These are phyloP conservation scores for Daldinia loculata DNA, from an alignment of 495 filamentous ascomycete species.

Conservation along the genomic window DNA sequence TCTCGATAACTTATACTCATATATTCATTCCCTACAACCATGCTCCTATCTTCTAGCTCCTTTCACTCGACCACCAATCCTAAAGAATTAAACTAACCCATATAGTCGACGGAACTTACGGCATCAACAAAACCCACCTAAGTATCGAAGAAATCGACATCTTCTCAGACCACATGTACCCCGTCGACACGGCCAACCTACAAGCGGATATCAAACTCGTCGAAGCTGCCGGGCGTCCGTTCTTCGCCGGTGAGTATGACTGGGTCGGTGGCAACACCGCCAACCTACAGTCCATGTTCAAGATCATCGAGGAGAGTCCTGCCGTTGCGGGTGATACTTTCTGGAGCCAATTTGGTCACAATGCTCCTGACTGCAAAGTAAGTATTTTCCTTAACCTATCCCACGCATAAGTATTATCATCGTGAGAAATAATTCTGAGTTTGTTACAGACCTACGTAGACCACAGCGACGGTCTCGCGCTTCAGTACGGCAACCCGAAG, in stretches of 20 bases:
- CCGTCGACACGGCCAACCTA: conserved; percentile 55
- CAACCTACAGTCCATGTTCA: conserved; percentile 55
- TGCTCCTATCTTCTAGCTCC: not conserved
- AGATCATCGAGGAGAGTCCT: conserved; percentile 54
- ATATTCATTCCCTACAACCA: too few species aligned
- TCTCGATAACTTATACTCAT: not conserved
- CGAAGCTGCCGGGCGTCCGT: conserved; percentile 51
- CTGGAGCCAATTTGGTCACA: conserved; percentile 62
- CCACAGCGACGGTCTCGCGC: conserved; percentile 55
- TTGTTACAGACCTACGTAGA: conserved; percentile 48
- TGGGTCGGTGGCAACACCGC: conserved; percentile 54
- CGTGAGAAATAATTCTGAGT: not conserved
- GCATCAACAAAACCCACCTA: conserved; percentile 61
- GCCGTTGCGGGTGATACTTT: conserved; percentile 57
- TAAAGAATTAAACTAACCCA: conserved; percentile 3
- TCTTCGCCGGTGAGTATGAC: conserved; percentile 63
- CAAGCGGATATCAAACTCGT: conserved; percentile 54
- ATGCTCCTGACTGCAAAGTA: conserved; percentile 59
- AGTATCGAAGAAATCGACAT: conserved; percentile 59
- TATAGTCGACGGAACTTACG: conserved; percentile 64
- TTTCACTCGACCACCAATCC: not conserved
- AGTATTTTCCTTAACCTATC: conserved; percentile 19
- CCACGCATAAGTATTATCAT: too few species aligned
- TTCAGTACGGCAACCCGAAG: conserved; percentile 60
- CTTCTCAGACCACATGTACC: conserved; percentile 64